phyloP scores from a whole-genome alignment of 306 rosid species.

The Cucurbita maxima region DNA sequence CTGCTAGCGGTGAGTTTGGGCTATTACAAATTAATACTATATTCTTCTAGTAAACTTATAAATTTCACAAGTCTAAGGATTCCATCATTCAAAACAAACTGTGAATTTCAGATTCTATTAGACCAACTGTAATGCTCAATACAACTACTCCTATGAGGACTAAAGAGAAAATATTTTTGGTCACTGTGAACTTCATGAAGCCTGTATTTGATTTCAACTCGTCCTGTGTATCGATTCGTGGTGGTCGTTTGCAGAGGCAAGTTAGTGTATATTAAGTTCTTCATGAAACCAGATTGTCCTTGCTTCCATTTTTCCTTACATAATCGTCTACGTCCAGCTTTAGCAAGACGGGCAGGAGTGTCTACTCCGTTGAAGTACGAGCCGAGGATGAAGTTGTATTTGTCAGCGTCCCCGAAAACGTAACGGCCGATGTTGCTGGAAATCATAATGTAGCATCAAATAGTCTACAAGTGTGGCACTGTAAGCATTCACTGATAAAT shows the following conservation, averaged over 20 bases:
- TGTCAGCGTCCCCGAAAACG: slow-evolving; percentile 58
- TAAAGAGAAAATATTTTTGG: slow-evolving; percentile 36
- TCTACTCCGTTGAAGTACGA: slow-evolving; percentile 40
- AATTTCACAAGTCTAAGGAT: neutral
- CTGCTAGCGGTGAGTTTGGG: no score
- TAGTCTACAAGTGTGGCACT: slow-evolving; percentile 77
- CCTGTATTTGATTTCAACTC: slow-evolving; percentile 76
- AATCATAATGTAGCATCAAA: slow-evolving; percentile 77
- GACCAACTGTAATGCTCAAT: slow-evolving; percentile 70
- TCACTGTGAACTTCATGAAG: slow-evolving; percentile 42
- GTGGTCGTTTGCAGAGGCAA: slow-evolving; percentile 62
- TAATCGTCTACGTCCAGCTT: slow-evolving; percentile 32
- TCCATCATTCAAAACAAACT: slow-evolving; percentile 5
- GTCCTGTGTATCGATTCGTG: slow-evolving; percentile 49
- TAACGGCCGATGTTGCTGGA: slow-evolving; percentile 65
- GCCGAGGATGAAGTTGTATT: slow-evolving; percentile 35
- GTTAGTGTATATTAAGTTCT: slow-evolving; percentile 10
- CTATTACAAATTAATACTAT: neutral
- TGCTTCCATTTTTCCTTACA: neutral
- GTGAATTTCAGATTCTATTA: slow-evolving; percentile 44
- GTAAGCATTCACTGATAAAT: slow-evolving; percentile 33
- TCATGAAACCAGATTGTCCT: neutral
- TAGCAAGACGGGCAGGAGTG: slow-evolving; percentile 28
- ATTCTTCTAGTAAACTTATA: neutral
- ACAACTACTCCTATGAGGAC: slow-evolving; percentile 55